phyloP scores from a whole-genome alignment of 176 grass and related monocot genomes.

The Carex parvula region DNA sequence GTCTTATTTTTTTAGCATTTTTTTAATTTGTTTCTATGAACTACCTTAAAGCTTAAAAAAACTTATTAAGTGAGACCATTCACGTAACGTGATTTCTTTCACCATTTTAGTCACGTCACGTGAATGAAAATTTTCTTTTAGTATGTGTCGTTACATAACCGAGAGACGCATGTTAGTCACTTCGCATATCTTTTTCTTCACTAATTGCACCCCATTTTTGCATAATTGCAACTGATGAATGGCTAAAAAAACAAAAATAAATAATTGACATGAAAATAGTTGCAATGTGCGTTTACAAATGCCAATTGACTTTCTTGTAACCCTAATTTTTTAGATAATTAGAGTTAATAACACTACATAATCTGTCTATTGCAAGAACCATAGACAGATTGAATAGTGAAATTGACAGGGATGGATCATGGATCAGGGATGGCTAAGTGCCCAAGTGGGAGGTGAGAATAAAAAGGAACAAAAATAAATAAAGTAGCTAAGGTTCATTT shows the following conservation, averaged over 20 bases:
- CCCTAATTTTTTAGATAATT: background rate
- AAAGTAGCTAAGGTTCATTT: conserved; percentile 3
- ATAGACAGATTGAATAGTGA: background rate
- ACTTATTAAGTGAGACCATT: too few species aligned
- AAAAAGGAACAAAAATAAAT: background rate
- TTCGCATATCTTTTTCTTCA: too few species aligned
- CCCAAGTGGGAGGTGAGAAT: background rate
- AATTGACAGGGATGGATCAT: background rate
- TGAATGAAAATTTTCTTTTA: too few species aligned
- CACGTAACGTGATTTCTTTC: too few species aligned
- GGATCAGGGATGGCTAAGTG: background rate
- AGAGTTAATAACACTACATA: background rate
- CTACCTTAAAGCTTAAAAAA: too few species aligned
- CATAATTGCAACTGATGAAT: background rate
- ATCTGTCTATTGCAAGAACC: background rate
- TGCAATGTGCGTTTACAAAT: too few species aligned
- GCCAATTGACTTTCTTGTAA: background rate
- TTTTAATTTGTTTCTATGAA: too few species aligned
- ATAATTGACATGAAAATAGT: background rate
- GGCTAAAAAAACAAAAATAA: background rate
- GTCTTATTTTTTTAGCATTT: too few species aligned
- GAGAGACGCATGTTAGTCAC: too few species aligned
- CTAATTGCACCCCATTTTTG: background rate
- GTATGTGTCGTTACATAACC: too few species aligned
- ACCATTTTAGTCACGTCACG: too few species aligned